Conservation (phyloP, 805 yeast species). For the Phaffomyces opuntiae region DNA sequence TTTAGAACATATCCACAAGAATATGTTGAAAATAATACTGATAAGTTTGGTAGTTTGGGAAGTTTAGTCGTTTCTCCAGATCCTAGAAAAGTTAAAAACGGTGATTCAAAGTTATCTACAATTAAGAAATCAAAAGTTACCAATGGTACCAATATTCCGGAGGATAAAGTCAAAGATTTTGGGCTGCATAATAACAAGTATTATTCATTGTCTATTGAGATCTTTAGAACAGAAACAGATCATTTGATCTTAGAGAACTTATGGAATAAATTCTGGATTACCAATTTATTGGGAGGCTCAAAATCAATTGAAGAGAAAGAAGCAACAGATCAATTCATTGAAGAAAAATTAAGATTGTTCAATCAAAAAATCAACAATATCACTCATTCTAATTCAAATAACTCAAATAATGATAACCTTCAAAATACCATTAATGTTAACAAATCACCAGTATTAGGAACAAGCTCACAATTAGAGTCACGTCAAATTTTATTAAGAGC, state of each 20-base stretch:
- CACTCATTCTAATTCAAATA: neutral
- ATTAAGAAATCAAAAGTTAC: slow-evolving; percentile 1
- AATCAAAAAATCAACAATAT: slow-evolving; percentile 9
- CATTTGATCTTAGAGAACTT: slow-evolving; percentile 35
- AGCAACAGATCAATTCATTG: slow-evolving; percentile 5
- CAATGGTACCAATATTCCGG: slow-evolving; percentile 28
- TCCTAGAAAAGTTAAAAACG: slow-evolving; percentile 4
- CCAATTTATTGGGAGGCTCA: slow-evolving; percentile 25
- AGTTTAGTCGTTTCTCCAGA: slow-evolving; percentile 12
- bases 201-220: slow-evolving; percentile 56
- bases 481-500: neutral
- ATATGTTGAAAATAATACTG: slow-evolving; percentile 11
- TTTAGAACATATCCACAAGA: slow-evolving; percentile 60
- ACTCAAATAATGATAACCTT: neutral
- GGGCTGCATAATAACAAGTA: slow-evolving; percentile 68
- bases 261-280: slow-evolving; percentile 41
- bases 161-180: slow-evolving; percentile 50
- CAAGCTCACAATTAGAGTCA: neutral
- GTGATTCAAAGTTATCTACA: neutral
- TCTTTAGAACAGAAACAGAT: slow-evolving; percentile 51
- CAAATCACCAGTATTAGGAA: neutral
- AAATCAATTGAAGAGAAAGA: slow-evolving; percentile 1
- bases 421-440: too few species aligned
- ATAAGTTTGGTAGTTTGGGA: slow-evolving; percentile 3
- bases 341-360: slow-evolving; percentile 9